Base-by-base conservation (phyloP, 148 eudicot genomes). In the Diospyros lotus region DNA sequence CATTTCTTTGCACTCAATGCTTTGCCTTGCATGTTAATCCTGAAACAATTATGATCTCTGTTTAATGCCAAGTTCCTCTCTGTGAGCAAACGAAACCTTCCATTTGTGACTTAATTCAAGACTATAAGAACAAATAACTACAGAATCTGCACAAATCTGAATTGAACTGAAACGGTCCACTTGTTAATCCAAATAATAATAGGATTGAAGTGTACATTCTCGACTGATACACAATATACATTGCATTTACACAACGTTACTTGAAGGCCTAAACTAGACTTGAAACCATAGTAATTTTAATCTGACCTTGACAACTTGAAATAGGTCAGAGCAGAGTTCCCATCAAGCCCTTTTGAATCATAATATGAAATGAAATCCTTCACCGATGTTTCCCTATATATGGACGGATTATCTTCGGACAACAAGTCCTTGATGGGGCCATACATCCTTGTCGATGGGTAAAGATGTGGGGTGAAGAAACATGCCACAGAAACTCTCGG, bases 401-500 rank as follows among this genome's bases (percentile, higher is more conserved):
- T 1, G 0, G 78, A 54, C 1, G 65, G 78, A 66, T 75, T 75
- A n/a, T 44, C 65, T 42, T 66, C 78, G 18, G 78, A 75, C 51
- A 75, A 17, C 62, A 75, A 58, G 43, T 75, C 73, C 58, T 67
- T 67, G 58, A 75, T 68, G 6, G 78, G 78, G 13, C 72, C 78
- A 66, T 56, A 66, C 2, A 56, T n/a, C 52, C 8, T 43, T 45
- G 64, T 44, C 6, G 73, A 67, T 40, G 69, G 71, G 40, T 44
- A 56, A 78, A 45, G n/a, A 6, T 58, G 53, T 38, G 66, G 42
- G 9, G 65, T 76, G 66, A 82, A 82, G 44, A 82, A 78, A 65
- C 78, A 70, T 18, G 84, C 84, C 4, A 78, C 75, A 2, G 81
- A 82, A 9, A 70, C 15, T 62, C 84, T 70, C 18, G 84, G 84